Conservation (phyloP, 2,329 filamentous ascomycete genomes). For the Penicillium sp. region DNA sequence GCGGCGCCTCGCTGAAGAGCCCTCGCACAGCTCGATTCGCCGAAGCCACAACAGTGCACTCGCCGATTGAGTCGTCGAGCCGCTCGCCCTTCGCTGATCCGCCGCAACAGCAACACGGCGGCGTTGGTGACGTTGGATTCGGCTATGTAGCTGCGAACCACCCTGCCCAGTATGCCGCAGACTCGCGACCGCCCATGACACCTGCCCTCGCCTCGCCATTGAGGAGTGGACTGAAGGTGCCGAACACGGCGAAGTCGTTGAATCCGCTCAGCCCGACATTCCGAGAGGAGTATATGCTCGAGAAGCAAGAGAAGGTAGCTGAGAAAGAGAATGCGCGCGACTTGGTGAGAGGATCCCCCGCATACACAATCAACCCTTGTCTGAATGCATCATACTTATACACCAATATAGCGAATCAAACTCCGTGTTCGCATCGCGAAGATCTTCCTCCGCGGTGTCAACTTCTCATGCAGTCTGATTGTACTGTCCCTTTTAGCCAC, state of each 20-base stretch:
- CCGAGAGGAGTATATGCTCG: slow-evolving; percentile 80
- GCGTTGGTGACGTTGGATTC: slow-evolving; percentile 84
- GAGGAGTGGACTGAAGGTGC: slow-evolving; percentile 87
- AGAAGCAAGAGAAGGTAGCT: slow-evolving; percentile 79
- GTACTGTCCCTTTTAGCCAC: slow-evolving; percentile 86
- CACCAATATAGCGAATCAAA: slow-evolving; percentile 75
- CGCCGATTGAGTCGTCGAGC: slow-evolving; percentile 57
- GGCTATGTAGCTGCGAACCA: slow-evolving; percentile 75
- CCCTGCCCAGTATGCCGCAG: slow-evolving; percentile 50
- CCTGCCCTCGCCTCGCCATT: slow-evolving; percentile 65
- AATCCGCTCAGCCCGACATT: slow-evolving; percentile 92
- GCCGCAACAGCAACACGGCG: slow-evolving; percentile 51
- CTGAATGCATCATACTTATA: slow-evolving; percentile 41
- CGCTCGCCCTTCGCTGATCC: slow-evolving; percentile 58
- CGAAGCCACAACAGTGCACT: slow-evolving; percentile 67
- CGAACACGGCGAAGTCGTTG: slow-evolving; percentile 74
- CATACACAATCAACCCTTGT: background rate
- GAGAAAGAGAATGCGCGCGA: slow-evolving; percentile 88
- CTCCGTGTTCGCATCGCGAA: slow-evolving; percentile 89
- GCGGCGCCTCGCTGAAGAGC: slow-evolving; percentile 49
- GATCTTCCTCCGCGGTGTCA: slow-evolving; percentile 90
- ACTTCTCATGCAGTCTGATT: slow-evolving; percentile 95
- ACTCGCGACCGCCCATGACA: slow-evolving; percentile 62
- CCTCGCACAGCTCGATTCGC: slow-evolving; percentile 65
- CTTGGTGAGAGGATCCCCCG: slow-evolving; percentile 64